These are phyloP conservation scores for Boletus vermiculosoides DNA, from an alignment of 768 basidiomycete species.

Conservation along the genomic window DNA sequence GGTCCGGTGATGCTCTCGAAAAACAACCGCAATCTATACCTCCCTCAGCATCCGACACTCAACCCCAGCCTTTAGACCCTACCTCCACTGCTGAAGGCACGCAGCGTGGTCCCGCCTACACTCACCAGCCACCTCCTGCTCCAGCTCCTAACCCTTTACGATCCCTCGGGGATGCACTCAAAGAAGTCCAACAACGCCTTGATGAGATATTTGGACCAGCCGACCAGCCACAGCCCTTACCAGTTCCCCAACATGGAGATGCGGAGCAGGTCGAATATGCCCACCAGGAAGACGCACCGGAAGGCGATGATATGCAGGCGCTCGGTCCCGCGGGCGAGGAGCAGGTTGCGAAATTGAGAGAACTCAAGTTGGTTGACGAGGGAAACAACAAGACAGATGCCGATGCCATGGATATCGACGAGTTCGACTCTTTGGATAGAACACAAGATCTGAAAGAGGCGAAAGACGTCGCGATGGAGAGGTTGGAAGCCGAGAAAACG, in stretches of 20 bases:
- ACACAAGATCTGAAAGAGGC: conserved; percentile 29
- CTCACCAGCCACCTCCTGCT: conserved; percentile 38
- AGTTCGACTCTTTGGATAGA: conserved; percentile 15
- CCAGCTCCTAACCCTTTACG: conserved; percentile 58
- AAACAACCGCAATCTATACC: conserved; percentile 2
- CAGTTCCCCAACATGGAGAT: conserved; percentile 37
- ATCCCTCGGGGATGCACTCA: conserved; percentile 78
- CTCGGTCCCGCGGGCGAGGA: conserved; percentile 86
- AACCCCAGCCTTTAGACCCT: conserved; percentile 18
- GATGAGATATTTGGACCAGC: conserved; percentile 68
- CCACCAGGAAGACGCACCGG: conserved; percentile 59
- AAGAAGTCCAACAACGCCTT: conserved; percentile 79
- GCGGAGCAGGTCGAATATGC: conserved; percentile 68
- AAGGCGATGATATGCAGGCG: conserved; percentile 77
- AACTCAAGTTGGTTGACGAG: conserved; percentile 75
- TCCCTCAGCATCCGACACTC: conserved; percentile 3
- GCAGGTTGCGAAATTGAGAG: conserved; percentile 74
- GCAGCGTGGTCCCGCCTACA: conserved; percentile 44
- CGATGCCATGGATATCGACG: conserved; percentile 51
- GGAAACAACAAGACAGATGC: conserved; percentile 40
- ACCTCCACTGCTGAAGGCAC: conserved; percentile 42
- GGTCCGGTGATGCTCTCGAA: conserved; percentile 13
- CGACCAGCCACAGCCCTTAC: conserved; percentile 33
- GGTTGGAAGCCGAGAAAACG: conserved; percentile 30
- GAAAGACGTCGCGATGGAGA: conserved; percentile 24